phyloP scores from a whole-genome alignment of 805 yeast species.

The Monosporozyma siamensis region DNA sequence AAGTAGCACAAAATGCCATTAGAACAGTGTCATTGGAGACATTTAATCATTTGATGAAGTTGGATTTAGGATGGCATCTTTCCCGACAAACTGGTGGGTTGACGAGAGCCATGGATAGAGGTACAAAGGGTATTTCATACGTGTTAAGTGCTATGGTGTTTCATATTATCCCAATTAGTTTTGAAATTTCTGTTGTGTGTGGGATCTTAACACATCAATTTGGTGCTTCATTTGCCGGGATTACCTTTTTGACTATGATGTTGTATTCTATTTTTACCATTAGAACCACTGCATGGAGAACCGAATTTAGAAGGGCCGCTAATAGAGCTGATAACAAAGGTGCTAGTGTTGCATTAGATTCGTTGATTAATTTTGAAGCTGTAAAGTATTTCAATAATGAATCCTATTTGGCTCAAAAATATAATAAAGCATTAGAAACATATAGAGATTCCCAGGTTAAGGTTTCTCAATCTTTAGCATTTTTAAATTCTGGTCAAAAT shows the following conservation, averaged over 20 bases:
- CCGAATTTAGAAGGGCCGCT: constrained; percentile 80
- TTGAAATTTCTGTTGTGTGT: constrained; percentile 88
- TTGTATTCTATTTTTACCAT: constrained; percentile 83
- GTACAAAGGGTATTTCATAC: constrained; percentile 93
- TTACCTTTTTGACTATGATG: constrained; percentile 81
- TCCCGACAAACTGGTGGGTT: constrained; percentile 92
- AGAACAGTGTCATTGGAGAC: constrained; percentile 82
- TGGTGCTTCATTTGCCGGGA: constrained; percentile 81
- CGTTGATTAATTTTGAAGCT: constrained; percentile 87
- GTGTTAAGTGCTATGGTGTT: constrained; percentile 95
- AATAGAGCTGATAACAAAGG: constrained; percentile 91
- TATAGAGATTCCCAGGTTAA: constrained; percentile 66
- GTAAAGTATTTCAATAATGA: constrained; percentile 95
- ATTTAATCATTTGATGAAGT: constrained; percentile 67
- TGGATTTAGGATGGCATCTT: constrained; percentile 85
- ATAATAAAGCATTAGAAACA: constrained; percentile 59
- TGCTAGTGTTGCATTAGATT: constrained; percentile 90
- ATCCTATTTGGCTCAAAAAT: constrained; percentile 63
- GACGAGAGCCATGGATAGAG: constrained; percentile 93
- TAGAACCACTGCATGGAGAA: constrained; percentile 92
- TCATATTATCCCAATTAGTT: constrained; percentile 85
- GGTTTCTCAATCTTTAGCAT: constrained; percentile 78
- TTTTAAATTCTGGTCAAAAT: constrained; percentile 70
- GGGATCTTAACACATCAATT: constrained; percentile 90
- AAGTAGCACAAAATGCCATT: constrained; percentile 91